These are phyloP conservation scores for Coemansia aciculifera DNA, from an alignment of 192 early-diverging fungal genomes.

Conservation along the genomic window DNA sequence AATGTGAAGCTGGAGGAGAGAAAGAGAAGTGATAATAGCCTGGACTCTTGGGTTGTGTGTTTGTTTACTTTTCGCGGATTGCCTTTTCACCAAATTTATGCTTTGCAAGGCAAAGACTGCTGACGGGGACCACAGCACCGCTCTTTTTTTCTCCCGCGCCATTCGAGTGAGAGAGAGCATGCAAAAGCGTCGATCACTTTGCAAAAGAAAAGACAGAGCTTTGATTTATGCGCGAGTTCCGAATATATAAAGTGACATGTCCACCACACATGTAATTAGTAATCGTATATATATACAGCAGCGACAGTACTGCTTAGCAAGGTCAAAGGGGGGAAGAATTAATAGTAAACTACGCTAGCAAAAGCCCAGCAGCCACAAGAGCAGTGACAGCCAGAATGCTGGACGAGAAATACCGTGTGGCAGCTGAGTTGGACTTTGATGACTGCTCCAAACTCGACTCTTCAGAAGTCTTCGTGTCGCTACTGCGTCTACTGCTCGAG, in stretches of 20 bases:
- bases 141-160: background rate
- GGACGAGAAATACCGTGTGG: background rate
- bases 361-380: conserved; percentile 4
- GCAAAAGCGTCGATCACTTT: background rate
- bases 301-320: background rate
- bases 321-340: background rate
- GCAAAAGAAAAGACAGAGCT: background rate
- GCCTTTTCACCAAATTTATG: background rate
- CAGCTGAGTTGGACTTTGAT: conserved; percentile 7
- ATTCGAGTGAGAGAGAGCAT: background rate
- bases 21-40: background rate
- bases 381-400: background rate
- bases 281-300: background rate
- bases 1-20: background rate
- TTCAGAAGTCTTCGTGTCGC: background rate
- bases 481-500: background rate
- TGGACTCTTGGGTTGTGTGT: background rate
- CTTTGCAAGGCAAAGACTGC: background rate
- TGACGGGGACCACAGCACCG: background rate
- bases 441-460: background rate
- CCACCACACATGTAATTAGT: background rate
- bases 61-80: conserved; percentile 6
- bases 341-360: background rate
- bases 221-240: background rate
- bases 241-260: background rate